These are phyloP conservation scores for Kodamaea kaohsiungensis DNA, from an alignment of 805 yeast species.

Conservation along the genomic window DNA sequence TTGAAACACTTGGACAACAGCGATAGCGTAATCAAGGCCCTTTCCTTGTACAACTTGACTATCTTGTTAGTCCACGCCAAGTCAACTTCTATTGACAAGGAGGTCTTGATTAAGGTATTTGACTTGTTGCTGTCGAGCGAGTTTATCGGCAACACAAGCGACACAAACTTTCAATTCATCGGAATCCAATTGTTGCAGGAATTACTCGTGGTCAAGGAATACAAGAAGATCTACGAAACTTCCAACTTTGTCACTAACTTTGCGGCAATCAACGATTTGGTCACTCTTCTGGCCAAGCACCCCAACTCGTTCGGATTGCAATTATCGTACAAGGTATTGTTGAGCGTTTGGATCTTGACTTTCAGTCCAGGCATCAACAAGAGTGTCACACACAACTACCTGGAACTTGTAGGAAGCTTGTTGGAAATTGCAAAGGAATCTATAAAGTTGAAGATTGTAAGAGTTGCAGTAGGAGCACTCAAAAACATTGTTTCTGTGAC, in stretches of 20 bases:
- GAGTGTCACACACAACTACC: conserved; percentile 52
- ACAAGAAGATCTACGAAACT: conserved; percentile 50
- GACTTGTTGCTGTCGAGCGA: conserved; percentile 33
- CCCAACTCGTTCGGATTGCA: conserved; percentile 61
- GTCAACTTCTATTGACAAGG: conserved; percentile 27
- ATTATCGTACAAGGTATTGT: conserved; percentile 75
- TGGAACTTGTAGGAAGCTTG: conserved; percentile 53
- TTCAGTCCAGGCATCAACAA: conserved; percentile 59
- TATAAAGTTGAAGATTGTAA: conserved; percentile 87
- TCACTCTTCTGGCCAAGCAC: conserved; percentile 30
- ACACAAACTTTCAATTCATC: conserved; percentile 56
- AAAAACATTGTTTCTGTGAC: conserved; percentile 53
- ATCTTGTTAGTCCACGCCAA: conserved; percentile 40
- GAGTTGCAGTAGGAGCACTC: conserved; percentile 77
- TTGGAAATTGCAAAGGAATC: conserved; percentile 69
- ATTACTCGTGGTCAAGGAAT: conserved; percentile 53
- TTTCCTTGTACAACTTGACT: conserved; percentile 56
- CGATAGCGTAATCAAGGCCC: conserved; percentile 58
- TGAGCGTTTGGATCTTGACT: conserved; percentile 82
- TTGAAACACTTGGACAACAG: conserved; percentile 50
- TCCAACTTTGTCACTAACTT: conserved; percentile 36
- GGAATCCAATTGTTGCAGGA: conserved; percentile 64
- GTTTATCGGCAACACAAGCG: conserved; percentile 32
- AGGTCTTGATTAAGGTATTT: conserved; percentile 39
- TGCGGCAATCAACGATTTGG: conserved; percentile 31